A percentile compares a stretch with the other conserved stretches of the same genome.
phyloP scores from a whole-genome alignment of 2,329 filamentous ascomycete genomes.

The Venturia carpophila region DNA sequence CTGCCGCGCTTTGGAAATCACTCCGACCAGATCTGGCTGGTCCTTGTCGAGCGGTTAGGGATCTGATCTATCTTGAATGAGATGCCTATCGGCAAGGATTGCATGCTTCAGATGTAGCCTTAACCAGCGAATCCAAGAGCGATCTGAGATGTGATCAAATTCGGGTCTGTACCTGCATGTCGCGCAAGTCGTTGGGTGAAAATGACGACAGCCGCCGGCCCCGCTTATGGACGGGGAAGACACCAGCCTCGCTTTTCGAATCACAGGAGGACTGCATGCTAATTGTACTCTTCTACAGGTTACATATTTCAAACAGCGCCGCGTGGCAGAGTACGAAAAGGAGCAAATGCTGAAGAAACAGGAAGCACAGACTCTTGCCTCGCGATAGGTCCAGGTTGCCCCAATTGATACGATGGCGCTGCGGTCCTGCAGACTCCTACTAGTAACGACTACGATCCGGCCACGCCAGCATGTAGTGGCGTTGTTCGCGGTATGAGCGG shows the following conservation, averaged over 20 bases:
- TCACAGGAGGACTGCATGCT: not conserved
- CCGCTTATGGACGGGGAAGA: not conserved
- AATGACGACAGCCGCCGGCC: not conserved
- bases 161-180: not conserved
- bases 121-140: not conserved
- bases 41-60: no score
- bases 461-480: not conserved
- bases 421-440: not conserved
- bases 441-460: not conserved
- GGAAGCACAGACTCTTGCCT: constrained; percentile 24
- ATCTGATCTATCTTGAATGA: not conserved
- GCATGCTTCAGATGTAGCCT: not conserved
- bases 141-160: not conserved
- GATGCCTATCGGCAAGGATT: not conserved
- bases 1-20: not conserved
- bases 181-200: not conserved
- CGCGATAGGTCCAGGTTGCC: constrained; percentile 7
- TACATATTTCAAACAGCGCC: constrained; percentile 95
- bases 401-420: not conserved
- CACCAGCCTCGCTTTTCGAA: not conserved
- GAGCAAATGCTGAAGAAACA: constrained; percentile 69
- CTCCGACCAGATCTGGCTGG: not conserved
- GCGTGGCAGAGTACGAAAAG: constrained; percentile 86
- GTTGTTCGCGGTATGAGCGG: not conserved
- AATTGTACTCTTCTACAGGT: constrained; percentile 48